Conservation (phyloP, 2,329 filamentous ascomycete genomes). For the Trichoderma hamatum region DNA sequence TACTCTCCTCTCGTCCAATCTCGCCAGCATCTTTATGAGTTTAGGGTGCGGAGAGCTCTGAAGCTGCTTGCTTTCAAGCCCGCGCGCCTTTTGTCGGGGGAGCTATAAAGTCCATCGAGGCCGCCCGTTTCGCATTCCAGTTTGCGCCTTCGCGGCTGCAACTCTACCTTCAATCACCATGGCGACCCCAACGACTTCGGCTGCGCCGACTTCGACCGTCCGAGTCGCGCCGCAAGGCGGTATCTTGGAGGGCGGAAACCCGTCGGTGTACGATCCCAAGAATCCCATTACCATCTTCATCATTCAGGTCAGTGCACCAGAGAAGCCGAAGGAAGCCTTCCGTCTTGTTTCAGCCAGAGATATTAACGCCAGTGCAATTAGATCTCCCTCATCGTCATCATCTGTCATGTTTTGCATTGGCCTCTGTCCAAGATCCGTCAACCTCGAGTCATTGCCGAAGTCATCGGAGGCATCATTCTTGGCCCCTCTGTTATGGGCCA, state of each 20-base stretch:
- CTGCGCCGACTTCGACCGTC: slow-evolving; percentile 36
- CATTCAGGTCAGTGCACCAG: slow-evolving; percentile 60
- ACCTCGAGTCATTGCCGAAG: slow-evolving; percentile 81
- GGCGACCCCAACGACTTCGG: slow-evolving; percentile 34
- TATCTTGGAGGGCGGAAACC: slow-evolving; percentile 71
- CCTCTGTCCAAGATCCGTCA: slow-evolving; percentile 77
- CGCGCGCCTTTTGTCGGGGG: neutral
- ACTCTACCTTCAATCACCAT: neutral
- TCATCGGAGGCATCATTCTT: slow-evolving; percentile 81
- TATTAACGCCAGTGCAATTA: slow-evolving; percentile 29
- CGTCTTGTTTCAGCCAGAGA: neutral
- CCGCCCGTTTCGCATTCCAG: slow-evolving; percentile 2
- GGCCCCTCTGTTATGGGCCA: slow-evolving; percentile 87
- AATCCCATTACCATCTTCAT: slow-evolving; percentile 78
- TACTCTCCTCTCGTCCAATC: neutral
- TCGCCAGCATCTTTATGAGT: neutral
- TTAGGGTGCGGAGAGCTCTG: neutral
- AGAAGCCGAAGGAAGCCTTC: neutral
- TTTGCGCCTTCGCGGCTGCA: neutral
- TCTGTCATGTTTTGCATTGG: slow-evolving; percentile 64
- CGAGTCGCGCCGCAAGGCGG: slow-evolving; percentile 54
- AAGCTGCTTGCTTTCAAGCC: neutral
- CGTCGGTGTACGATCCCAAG: slow-evolving; percentile 67
- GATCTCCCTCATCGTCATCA: slow-evolving; percentile 51
- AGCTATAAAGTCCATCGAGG: neutral